Base-by-base conservation (phyloP, 805 yeast genomes). In the Soucietia sequanensis region DNA sequence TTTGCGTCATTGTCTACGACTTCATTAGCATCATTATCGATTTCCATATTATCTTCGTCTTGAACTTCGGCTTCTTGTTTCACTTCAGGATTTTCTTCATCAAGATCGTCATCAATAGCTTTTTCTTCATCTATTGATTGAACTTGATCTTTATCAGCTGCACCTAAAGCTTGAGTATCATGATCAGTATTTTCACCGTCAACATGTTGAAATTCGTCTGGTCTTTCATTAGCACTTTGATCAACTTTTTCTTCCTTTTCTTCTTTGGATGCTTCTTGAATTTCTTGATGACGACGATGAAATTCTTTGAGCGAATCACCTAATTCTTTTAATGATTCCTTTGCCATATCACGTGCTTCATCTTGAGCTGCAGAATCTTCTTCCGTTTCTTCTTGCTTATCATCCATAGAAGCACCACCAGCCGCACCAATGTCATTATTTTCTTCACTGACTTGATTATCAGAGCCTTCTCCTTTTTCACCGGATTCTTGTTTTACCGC, bases 271-370 rank as follows among this genome's bases (percentile, higher is more conserved):
- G 85, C 78, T 44, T 86, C 90, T 45, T 81, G 71, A 41, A 93
- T 91, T 48, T 89, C 96, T 56, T 86, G 88, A 43, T 84, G 80
- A 48, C 96, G 83, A 54, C 87, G 84, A 55, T 91, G 95, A 63
- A 84, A 91, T 53, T 90, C 96, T 48, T 91, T 86, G 63, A 90
- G 56, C 1, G 95, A 78, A 59, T 90, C 97, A 34, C 99, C 98
- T 10, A 93, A 71, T 54, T 89, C 89, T 56, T 85, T 85, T 60
- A 91, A 68, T 0, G 95, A 79, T 48, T 88, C 89, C 38, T 75
- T 73, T 26, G 86, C 88, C 48, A 74, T 73, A 34, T 83, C 81
- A 35, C 87, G 66, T 13, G 85, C 78, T 13, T 70, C 65, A 38
- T 76, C 81, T 26, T 67, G 55, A 10, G 47, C 62, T 4, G 60